phyloP scores from a whole-genome alignment of 2,329 filamentous ascomycete species.

The Tolypocladium tundrense region DNA sequence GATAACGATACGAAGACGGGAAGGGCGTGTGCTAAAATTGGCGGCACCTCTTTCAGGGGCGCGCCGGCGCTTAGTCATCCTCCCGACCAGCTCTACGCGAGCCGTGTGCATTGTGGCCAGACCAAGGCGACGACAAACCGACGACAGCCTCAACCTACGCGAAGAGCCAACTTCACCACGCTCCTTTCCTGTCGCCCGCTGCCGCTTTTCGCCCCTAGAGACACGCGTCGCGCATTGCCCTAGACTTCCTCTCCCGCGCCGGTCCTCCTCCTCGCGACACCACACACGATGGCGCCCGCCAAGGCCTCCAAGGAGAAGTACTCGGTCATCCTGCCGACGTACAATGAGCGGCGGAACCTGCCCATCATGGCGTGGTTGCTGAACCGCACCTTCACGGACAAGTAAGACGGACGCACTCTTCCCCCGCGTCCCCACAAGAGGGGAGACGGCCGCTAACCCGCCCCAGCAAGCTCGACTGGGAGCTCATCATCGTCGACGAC shows the following conservation, averaged over 20 bases:
- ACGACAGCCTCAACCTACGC: not conserved
- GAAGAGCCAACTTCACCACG: constrained; percentile 13
- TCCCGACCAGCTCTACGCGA: not conserved
- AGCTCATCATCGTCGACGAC: constrained; percentile 97
- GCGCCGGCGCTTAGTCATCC: not conserved
- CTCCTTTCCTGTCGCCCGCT: constrained; percentile 11
- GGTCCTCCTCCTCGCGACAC: not conserved
- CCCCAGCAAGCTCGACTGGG: constrained; percentile 80
- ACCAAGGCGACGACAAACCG: not conserved
- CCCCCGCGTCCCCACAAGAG: not conserved
- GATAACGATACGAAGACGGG: not conserved
- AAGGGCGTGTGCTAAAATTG: not conserved
- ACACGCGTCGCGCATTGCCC: not conserved
- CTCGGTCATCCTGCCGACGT: constrained; percentile 94
- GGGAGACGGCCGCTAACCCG: not conserved
- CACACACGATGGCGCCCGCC: constrained; percentile 33
- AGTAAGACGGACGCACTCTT: constrained; percentile 42
- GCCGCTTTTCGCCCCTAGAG: not conserved
- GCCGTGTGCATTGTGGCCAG: not conserved
- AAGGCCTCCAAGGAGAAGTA: constrained; percentile 59
- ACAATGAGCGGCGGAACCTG: constrained; percentile 96
- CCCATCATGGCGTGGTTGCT: constrained; percentile 93
- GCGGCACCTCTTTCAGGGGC: not conserved
- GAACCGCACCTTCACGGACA: constrained; percentile 80
- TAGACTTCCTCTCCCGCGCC: not conserved